Evolutionary conservation across 148 eudicot species (phyloP), one percentile per base, ranked within the genome.

Genomic region (Gaultheria prostrata): DNA sequence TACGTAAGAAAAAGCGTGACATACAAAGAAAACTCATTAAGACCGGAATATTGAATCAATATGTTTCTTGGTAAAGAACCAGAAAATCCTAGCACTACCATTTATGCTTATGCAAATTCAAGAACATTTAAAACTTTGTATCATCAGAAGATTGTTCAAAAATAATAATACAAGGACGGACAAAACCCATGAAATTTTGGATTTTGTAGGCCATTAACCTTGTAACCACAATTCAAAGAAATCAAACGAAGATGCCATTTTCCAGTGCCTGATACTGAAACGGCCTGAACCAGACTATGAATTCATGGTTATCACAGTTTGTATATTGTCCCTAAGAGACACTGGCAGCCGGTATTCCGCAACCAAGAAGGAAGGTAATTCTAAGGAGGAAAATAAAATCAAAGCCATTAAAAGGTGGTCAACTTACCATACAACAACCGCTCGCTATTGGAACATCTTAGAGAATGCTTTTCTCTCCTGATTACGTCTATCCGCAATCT

Each of bases 401-500:
- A 3, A 69, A 32, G 59, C 20, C 13, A n/a, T 49, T 21, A 56
- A 26, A 20, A 65, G 80, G 48, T 46, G 48, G 28, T 51, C 39
- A 39, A 28, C 73, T 53, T 81, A 87, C 83, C 88, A 39, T 57
- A 28, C 14, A 35, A 77, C 82, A 17, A 63, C 24, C 71, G 79
- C 46, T 59, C n/a, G 71, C 46, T 86, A 89, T 56, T 69, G 83
- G 80, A 91, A 90, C 93, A 91, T 90, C 88, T 79, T 88, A 2
- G 87, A 81, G 84, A 82, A 95, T 24, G 97, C 93, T 84, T 89
- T 91, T 80, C 85, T 92, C 91, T 92, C 94, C 85, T 85, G 90
- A 72, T 90, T 85, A 54, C 88, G 91, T 86, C 94, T 89, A 73
- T 92, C 91, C 65, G 91, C 85, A 87, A 95, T 88, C 98, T 95